phyloP scores from a whole-genome alignment of 345 rosid species.

The Jatropha curcas region DNA sequence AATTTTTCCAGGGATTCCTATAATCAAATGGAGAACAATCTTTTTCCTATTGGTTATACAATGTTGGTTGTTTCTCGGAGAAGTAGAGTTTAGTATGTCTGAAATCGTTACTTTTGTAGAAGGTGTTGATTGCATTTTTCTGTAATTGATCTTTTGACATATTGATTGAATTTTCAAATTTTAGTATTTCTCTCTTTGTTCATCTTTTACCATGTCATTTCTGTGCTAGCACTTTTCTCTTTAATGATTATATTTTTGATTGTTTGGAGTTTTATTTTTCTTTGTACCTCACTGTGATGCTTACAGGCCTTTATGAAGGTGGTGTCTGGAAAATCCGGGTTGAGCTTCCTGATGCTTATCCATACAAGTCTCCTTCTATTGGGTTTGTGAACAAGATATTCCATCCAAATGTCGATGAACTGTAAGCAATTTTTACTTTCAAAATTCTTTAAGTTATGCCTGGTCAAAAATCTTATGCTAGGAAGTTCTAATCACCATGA shows the following conservation, averaged over 20 bases:
- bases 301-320: constrained; percentile 68
- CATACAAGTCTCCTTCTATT: constrained; percentile 72
- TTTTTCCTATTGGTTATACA: background rate
- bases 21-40: background rate
- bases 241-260: background rate
- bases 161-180: background rate
- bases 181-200: background rate
- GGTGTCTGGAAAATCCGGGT: constrained; percentile 73
- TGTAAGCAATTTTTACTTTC: constrained; percentile 43
- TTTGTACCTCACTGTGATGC: constrained; percentile 18
- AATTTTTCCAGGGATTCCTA: background rate
- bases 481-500: background rate
- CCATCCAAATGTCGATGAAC: constrained; percentile 78
- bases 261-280: background rate
- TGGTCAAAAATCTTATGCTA: constrained; percentile 1
- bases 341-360: constrained; percentile 80
- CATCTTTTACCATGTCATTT: constrained; percentile 13
- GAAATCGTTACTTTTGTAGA: background rate
- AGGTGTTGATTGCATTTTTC: background rate
- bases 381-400: constrained; percentile 76
- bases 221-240: constrained; percentile 1
- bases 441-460: background rate
- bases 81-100: background rate
- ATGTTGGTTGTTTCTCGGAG: background rate
- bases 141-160: background rate